Evolutionary conservation across 164 flowering plant species (phyloP), one percentile per base, ranked within the genome.

Genomic region (Vitis amurensis): DNA sequence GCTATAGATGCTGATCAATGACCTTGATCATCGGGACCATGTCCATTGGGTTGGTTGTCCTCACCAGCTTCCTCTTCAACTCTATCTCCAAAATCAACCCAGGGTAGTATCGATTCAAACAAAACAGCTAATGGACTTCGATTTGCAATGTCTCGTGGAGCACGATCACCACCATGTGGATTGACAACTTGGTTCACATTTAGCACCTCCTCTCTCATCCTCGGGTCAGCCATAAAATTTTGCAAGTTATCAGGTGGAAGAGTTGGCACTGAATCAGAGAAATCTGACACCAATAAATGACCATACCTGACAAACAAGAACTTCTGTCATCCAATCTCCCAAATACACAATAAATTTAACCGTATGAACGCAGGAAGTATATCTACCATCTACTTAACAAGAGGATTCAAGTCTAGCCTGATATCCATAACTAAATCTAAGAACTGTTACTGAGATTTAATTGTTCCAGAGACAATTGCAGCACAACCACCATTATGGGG

Each of bases 201-300:
- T 49, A 71, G 84, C 71, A 68, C 71, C 55, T 72, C 81, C 8
- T 77, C 90, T 66, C 78, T 77, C 81, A 83, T 75, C 64, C 77
- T 79, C 64, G 90, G 91, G 58, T 86, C 91, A 62, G 80, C 81
- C 81, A 92, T 79, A 66, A 94, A 85, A 72, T 94, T 70, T 73
- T 89, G 91, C 82, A 91, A 62, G 59, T 86, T 87, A 10, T 94
- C 99, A 63, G 94, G 98, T 15, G 98, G 99, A 74, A 88, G 73
- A 17, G 89, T 80, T 11, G 95, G 86, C 48, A 88, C 81, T 0
- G 91, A 72, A 76, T 88, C 91, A 30, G 99, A 92, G 78, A 92
- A 94, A 73, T 92, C 95, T 13, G 93, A 85, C 48, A 92, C 87
- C 85, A 84, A 15, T 68, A 94, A 75, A 82, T 94, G 94, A 47